These are phyloP conservation scores for Mycosarcoma mackinlayi DNA, from an alignment of 1,284 basidiomycete species.

Conservation along the genomic window DNA sequence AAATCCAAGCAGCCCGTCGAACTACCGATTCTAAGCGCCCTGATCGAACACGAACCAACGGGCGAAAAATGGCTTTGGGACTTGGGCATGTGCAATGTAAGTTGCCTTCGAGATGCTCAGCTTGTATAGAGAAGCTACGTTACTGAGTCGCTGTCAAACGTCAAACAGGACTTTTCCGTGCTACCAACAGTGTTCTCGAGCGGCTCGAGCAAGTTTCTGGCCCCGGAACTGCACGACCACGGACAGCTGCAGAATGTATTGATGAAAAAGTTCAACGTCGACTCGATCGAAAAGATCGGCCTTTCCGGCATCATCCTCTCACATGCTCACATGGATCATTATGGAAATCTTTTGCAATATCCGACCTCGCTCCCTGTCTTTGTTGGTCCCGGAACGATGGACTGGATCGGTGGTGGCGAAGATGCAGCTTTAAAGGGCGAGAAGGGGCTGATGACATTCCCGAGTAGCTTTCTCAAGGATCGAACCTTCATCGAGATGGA, in stretches of 20 bases:
- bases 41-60: slow-evolving; percentile 17
- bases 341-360: slow-evolving; percentile 25
- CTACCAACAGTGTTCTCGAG: slow-evolving; percentile 6
- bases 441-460: slow-evolving; percentile 17
- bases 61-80: slow-evolving; percentile 26
- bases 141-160: too few species aligned
- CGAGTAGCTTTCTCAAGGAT: slow-evolving; percentile 14
- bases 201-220: slow-evolving; percentile 10
- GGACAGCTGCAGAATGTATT: slow-evolving; percentile 20
- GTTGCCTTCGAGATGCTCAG: not conserved
- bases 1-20: slow-evolving; percentile 13
- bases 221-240: slow-evolving; percentile 3
- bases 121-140: too few species aligned
- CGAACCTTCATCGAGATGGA: slow-evolving; percentile 16
- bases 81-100: slow-evolving; percentile 19
- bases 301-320: slow-evolving; percentile 26
- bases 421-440: slow-evolving; percentile 16
- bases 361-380: slow-evolving; percentile 18
- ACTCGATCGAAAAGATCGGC: slow-evolving; percentile 14
- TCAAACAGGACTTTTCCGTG: slow-evolving; percentile 9
- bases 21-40: slow-evolving; percentile 16
- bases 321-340: slow-evolving; percentile 33
- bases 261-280: slow-evolving; percentile 15
- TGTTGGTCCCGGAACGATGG: slow-evolving; percentile 18
- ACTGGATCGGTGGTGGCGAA: slow-evolving; percentile 31